Evolutionary conservation across 106 monocot species (phyloP), one percentile per base, ranked within the genome.

Genomic region (Platanthera zijinensis): DNA sequence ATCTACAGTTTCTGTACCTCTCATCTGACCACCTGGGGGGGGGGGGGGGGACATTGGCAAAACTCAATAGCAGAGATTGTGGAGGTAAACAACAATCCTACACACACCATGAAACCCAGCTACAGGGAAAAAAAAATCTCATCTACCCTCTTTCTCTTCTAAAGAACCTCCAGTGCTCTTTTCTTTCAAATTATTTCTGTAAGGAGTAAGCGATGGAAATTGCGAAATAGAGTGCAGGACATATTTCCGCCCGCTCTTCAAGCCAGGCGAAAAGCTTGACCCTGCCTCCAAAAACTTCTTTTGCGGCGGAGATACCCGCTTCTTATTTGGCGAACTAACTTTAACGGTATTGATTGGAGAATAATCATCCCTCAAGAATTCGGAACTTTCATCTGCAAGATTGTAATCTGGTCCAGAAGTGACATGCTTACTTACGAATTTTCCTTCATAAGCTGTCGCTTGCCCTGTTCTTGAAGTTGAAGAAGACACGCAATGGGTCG

Each of bases 151-250:
- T 48, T 39, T 70, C 48, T 6, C 8, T 45, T 69, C 45, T 69
- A 5, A n/a, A n/a, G 70, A n/a, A 48, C 48, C 3, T 70, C 7
- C 17, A 70, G 3, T 70, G 67, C 5, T 47, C 15, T 66, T 66
- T 28, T 70, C 30, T 70, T 70, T 48, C 7, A 1, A 48, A 5
- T 48, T 70, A 70, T 70, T 70, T 48, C 70, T 70, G 74, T 83
- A 87, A 22, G 89, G 89, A 52, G 89, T 82, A 69, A 90, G 86
- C 57, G 86, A 64, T 72, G 89, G 89, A 63, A 89, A 89, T 12
- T 86, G 57, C 11, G 89, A 86, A 71, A 90, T 76, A 12, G 89
- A 90, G 19, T 83, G 72, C 54, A 90, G 70, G 54, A 87, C 74
- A 52, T 75, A 87, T 77, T 85, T 87, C 51, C 87, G 84, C 11